Base-by-base conservation (phyloP, 164 flowering plant species). In the Magnolia changhungtana region DNA sequence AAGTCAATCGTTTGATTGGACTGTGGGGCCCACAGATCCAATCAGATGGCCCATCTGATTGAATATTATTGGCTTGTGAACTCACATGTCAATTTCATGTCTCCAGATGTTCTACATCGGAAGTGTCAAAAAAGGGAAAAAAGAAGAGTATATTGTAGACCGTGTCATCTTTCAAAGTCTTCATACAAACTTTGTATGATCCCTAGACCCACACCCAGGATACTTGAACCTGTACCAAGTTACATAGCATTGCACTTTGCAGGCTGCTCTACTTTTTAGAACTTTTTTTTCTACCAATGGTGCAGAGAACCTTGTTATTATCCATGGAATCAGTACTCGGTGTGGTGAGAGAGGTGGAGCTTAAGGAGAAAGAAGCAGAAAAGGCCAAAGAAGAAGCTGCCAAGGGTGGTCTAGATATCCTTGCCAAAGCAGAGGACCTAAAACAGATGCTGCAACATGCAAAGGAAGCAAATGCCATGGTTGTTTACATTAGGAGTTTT, bases 401-500 rank as follows among this genome's bases (percentile, higher is more conserved):
- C 27, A 76, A 49, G 67, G 95, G 89, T 73, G 93, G 90, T 72
- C 10, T 74, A 50, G 88, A 86, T 71, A 85, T 83, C 45, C 87
- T 89, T 23, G 37, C 70, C 11, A 85, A 81, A 75, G 91, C 86
- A 66, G 94, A 91, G 50, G 97, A 92, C 52, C 81, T 94, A 27
- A 94, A 86, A 80, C 59, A 83, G 85, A 88, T 88, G 89, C 80
- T 91, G 72, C 80, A 70, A 70, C 88, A 74, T 81, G 97, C 94
- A n/a, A 89, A 85, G 78, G 92, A 86, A 79, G 91, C 92, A 77
- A 94, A 94, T 87, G 91, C 88, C 77, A 91, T 87, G 99, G 99
- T 96, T 71, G 67, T 76, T 9, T 50, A 63, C 45, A 27, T 73
- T 45, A n/a, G n/a, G n/a, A n/a, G n/a, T n/a, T n/a, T n/a, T n/a